Percentiles rank a stretch among this genome's conserved stretches.
Evolutionary conservation across 768 basidiomycete genomes (phyloP).

Genomic region (Lactifluus rugatus): DNA sequence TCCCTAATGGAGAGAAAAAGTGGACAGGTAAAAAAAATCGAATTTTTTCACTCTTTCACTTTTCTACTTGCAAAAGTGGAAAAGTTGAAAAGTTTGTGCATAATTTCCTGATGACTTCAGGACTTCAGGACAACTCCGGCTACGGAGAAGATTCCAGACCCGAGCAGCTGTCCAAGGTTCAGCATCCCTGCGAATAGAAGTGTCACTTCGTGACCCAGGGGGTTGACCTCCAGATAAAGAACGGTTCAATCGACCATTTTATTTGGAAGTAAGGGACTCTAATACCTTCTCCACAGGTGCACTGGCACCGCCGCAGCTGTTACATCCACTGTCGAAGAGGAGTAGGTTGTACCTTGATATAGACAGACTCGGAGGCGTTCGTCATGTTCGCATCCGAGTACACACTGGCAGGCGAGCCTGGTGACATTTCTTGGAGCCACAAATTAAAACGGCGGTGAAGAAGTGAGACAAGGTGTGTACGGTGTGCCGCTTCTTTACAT

Average conservation of each 20-base stretch:
- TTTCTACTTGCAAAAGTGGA: too few species aligned
- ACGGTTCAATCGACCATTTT: neutral
- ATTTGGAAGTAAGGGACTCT: neutral
- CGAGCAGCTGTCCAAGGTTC: constrained; percentile 20
- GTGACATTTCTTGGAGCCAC: neutral
- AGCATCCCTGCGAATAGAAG: constrained; percentile 20
- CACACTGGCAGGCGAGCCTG: neutral
- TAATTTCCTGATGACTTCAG: too few species aligned
- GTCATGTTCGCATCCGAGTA: neutral
- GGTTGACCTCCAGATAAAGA: constrained; percentile 14
- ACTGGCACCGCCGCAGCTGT: neutral
- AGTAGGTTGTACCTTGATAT: constrained; percentile 9
- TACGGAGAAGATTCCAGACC: constrained; percentile 27
- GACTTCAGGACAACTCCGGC: constrained; percentile 24
- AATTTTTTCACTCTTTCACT: too few species aligned
- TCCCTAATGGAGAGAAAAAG: too few species aligned
- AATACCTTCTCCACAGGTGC: constrained; percentile 19
- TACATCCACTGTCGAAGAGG: neutral
- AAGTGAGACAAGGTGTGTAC: neutral
- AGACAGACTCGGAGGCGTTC: neutral
- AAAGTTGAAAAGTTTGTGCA: too few species aligned
- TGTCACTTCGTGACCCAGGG: constrained; percentile 22
- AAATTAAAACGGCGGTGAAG: neutral
- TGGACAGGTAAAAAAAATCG: too few species aligned
- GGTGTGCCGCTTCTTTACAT: too few species aligned